Base-by-base conservation (phyloP, 768 basidiomycete genomes). In the Termitomyces sp. region DNA sequence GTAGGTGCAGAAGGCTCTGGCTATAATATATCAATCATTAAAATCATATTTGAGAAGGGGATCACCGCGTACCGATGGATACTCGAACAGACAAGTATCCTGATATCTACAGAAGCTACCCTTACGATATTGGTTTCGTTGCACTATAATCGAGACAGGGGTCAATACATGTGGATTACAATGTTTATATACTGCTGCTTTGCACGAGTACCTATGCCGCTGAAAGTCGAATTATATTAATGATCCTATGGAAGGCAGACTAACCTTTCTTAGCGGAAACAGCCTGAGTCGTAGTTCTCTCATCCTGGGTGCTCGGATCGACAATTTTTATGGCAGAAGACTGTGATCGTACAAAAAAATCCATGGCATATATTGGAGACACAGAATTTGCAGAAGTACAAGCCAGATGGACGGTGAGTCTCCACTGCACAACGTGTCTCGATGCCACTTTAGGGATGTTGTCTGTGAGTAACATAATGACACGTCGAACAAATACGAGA, bases 61-160 rank as follows among this genome's bases (percentile, higher is more conserved):
- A 54, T 33, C 42, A 19, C 59, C 43, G 66, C 78, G 57, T 67
- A 89, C 87, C 64, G 83, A 76, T 49, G 91, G 91, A 69, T 94
- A 93, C 63, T 84, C 83, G 68, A 89, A 94, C 50, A 80, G 75
- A 72, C 93, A 95, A 57, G 90, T 89, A 65, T 89, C 88, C 71
- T 94, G 83, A 63, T 79, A 92, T 74, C 89, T 87, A 75, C 93
- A 95, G 55, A 78, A 85, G 42, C 92, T 94, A 56, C 15, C 17
- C 23, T 53, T 26, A 21, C 30, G 41, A 28, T 10, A 41, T 43
- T 53, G 12, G 45, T 23, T 45, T 19, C 15, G n/a, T 48, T 35
- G 19, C 21, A 19, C 15, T 15, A 42, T 19, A 9, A 41, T 38
- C 38, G 40, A 38, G 12, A 31, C 19, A 14, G 14, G 42, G 30